Conservation (phyloP, 352 stramenopile genomes). For the Globisporangium ultimum region DNA sequence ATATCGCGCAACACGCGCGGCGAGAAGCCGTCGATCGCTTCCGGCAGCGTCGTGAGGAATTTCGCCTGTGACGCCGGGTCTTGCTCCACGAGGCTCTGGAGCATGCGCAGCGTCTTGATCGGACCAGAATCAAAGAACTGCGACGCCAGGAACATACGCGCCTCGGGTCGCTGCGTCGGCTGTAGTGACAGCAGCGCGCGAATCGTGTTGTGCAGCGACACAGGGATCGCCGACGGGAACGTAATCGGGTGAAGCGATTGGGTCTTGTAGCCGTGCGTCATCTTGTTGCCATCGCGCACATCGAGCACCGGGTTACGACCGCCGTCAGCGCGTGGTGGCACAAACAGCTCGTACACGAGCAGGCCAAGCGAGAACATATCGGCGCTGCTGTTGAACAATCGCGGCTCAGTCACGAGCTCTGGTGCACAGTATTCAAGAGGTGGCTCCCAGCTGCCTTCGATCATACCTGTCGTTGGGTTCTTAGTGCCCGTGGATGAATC, state of each 20-base stretch:
- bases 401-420: slow-evolving; percentile 79
- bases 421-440: slow-evolving; percentile 85
- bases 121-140: slow-evolving; percentile 85
- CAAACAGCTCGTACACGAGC: slow-evolving; percentile 85
- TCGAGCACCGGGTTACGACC: slow-evolving; percentile 80
- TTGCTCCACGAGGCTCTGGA: slow-evolving; percentile 83
- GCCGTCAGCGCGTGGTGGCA: slow-evolving; percentile 68
- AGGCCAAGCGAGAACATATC: slow-evolving; percentile 88
- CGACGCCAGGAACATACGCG: slow-evolving; percentile 72
- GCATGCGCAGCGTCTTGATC: slow-evolving; percentile 76
- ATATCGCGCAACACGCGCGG: slow-evolving; percentile 79
- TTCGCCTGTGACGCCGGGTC: slow-evolving; percentile 78
- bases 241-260: slow-evolving; percentile 86
- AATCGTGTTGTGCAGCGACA: slow-evolving; percentile 83
- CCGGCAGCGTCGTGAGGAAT: slow-evolving; percentile 69
- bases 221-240: slow-evolving; percentile 74
- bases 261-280: slow-evolving; percentile 88
- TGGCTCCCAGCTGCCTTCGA: slow-evolving; percentile 76
- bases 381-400: slow-evolving; percentile 72
- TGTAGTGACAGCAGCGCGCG: slow-evolving; percentile 66
- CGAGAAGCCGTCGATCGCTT: slow-evolving; percentile 77
- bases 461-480: slow-evolving; percentile 45
- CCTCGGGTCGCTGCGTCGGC: slow-evolving; percentile 57
- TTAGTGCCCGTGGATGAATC: slow-evolving; percentile 46
- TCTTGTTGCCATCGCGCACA: slow-evolving; percentile 83